A percentile compares a stretch with the other conserved stretches of the same genome.
These are phyloP conservation scores for Magnaporthiopsis poae DNA, from an alignment of 2,329 filamentous ascomycete genomes.

Conservation along the genomic window DNA sequence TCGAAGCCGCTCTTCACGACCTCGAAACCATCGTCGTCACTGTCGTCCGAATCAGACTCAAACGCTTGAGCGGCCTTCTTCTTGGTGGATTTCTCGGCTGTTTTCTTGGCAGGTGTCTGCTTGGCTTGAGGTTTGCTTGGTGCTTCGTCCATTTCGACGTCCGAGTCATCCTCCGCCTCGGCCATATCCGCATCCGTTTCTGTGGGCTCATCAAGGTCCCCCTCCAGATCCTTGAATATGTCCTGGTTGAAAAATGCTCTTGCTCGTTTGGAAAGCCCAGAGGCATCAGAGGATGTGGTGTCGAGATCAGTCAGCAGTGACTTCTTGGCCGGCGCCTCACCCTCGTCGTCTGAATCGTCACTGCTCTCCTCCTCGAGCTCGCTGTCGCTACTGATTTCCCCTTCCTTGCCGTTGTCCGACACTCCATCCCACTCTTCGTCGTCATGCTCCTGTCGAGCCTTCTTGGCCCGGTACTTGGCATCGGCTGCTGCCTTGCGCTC, in stretches of 20 bases:
- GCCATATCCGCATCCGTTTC: conserved; percentile 12
- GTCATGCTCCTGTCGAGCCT: conserved; percentile 67
- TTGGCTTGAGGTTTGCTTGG: conserved; percentile 26
- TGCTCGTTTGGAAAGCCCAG: conserved; percentile 72
- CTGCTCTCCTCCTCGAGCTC: conserved; percentile 53
- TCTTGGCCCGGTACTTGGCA: conserved; percentile 83
- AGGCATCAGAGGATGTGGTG: conserved; percentile 35
- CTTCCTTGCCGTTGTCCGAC: conserved; percentile 47
- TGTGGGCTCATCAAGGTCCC: conserved; percentile 46
- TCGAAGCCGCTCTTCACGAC: conserved; percentile 41
- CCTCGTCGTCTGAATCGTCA: conserved; percentile 50
- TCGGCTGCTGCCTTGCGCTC: conserved; percentile 70
- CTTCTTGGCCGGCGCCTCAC: conserved; percentile 30
- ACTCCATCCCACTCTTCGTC: conserved; percentile 91
- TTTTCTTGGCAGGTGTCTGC: conserved; percentile 17
- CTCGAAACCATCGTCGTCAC: conserved; percentile 40
- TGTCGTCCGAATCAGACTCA: conserved; percentile 20
- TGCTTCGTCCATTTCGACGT: conserved; percentile 30
- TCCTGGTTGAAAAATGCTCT: conserved; percentile 88
- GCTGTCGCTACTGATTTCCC: conserved; percentile 37
- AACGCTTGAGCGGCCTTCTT: conserved; percentile 15
- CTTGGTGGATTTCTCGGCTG: conserved; percentile 19
- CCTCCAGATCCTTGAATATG: conserved; percentile 77
- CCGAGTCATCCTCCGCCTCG: conserved; percentile 18
- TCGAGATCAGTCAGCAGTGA: conserved; percentile 55